Percentiles rank a stretch among this genome's conserved stretches.
Conservation (phyloP, 257 asterid species). For the Solanum okadae region DNA sequence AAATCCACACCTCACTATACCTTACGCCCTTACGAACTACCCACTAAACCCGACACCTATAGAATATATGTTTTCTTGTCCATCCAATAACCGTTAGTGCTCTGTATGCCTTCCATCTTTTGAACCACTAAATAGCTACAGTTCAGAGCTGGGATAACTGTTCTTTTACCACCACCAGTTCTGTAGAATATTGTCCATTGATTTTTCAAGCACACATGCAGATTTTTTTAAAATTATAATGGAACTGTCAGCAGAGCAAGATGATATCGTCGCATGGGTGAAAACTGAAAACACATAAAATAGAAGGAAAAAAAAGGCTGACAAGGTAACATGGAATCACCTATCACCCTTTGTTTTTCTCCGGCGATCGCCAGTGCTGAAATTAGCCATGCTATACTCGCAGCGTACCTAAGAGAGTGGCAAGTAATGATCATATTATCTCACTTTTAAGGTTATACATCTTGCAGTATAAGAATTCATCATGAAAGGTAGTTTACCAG, state of each 20-base stretch:
- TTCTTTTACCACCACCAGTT: not conserved
- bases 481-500: conserved; percentile 48
- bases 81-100: not conserved
- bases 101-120: not conserved
- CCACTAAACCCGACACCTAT: not conserved
- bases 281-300: not conserved
- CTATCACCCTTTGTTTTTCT: conserved; percentile 94
- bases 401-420: conserved; percentile 55
- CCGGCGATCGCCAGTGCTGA: conserved; percentile 94
- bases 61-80: not conserved
- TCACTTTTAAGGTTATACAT: not conserved
- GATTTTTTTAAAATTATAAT: not conserved
- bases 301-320: not conserved
- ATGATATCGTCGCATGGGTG: not conserved
- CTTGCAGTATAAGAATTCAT: not conserved
- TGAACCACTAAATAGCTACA: not conserved
- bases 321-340: conserved; percentile 14
- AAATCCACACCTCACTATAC: not conserved
- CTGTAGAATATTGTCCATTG: not conserved
- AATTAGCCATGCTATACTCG: conserved; percentile 98
- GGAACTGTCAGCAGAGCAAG: not conserved
- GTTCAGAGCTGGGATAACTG: not conserved
- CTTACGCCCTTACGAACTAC: not conserved
- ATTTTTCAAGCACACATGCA: not conserved
- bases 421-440: not conserved